Conservation (phyloP, 2,329 filamentous ascomycete genomes). For the Geosmithia putterillii region DNA sequence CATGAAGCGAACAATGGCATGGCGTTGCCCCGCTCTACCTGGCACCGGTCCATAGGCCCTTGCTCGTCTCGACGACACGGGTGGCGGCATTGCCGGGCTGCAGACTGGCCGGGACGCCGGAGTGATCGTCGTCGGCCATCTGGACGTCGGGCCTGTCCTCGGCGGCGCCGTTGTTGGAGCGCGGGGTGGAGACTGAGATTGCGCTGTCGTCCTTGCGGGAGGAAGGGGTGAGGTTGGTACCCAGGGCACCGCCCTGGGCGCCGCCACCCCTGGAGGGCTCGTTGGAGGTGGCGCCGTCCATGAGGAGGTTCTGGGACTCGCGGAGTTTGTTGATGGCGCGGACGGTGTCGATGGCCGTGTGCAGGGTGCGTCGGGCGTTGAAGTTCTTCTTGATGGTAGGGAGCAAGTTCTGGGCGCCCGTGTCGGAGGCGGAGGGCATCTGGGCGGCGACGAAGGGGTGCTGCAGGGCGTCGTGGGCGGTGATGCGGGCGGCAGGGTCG, state of each 20-base stretch:
- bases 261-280: conserved; percentile 31
- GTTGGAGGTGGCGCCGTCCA: conserved; percentile 45
- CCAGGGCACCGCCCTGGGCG: conserved; percentile 8
- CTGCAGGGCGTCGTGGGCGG: conserved; percentile 65
- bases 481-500: conserved; percentile 78
- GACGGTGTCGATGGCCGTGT: conserved; percentile 60
- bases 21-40: neutral
- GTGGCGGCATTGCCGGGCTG: conserved; percentile 43
- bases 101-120: conserved; percentile 37
- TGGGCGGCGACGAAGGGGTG: conserved; percentile 52
- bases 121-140: conserved; percentile 37
- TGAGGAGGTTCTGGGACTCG: conserved; percentile 47
- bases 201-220: conserved; percentile 31
- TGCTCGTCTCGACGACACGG: conserved; percentile 49
- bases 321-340: conserved; percentile 60
- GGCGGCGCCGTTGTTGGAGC: conserved; percentile 17
- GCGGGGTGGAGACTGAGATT: conserved; percentile 13
- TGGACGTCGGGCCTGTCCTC: conserved; percentile 32
- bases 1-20: conserved; percentile 7
- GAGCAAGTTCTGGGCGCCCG: conserved; percentile 45
- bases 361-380: conserved; percentile 55
- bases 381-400: conserved; percentile 65
- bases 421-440: conserved; percentile 27
- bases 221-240: conserved; percentile 6
- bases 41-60: conserved; percentile 43